Evolutionary conservation across 768 basidiomycete genomes (phyloP), one percentile per base, ranked within the genome.

Genomic region (Collybia sordida): DNA sequence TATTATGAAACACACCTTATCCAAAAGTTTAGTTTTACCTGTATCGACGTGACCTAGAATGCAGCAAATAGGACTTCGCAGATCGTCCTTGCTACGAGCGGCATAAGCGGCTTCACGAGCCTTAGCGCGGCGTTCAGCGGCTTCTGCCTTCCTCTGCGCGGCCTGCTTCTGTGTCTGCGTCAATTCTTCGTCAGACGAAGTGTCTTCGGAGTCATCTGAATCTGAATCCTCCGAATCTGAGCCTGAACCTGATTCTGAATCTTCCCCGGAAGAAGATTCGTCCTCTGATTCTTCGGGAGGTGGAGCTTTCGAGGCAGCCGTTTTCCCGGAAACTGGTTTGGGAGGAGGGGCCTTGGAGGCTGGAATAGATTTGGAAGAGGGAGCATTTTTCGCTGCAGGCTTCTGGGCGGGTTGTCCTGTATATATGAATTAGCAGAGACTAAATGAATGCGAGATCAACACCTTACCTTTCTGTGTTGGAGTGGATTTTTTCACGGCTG

Each of bases 1-100:
- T 40, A 18, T 22, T 21, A 42, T 47, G 15, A 27, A 40, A 54
- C 53, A 47, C 47, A 91, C 93, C 81, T 98, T 98, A 68, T 99
- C 97, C 59, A 99, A 70, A 34, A 99, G 74, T 70, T 97, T 98
- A 12, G 97, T 99, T 73, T 99, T 99, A 52, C 97, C 97, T 3
- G 95, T 98, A 77, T 99, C 97, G 80, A 99, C 97, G 67, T 99
- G 97, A 52, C 97, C 97, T 54, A 99, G 70, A 60, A 99, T 99
- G 81, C 96, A 98, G 65, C 96, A 98, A 64, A 99, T 99, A 12
- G 97, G 97, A 65, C 88, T 92, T 37, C 97, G 88, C 41, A 99
- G 72, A 64, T 98, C 73, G 58, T 98, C 93, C 67, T 90, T 93
- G 65, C 72, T 92, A 45, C 92, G 72, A 3, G 88, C 90, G 36